Evolutionary conservation across 495 filamentous ascomycete species (phyloP).

Genomic region (Alectoria sarmentosa): DNA sequence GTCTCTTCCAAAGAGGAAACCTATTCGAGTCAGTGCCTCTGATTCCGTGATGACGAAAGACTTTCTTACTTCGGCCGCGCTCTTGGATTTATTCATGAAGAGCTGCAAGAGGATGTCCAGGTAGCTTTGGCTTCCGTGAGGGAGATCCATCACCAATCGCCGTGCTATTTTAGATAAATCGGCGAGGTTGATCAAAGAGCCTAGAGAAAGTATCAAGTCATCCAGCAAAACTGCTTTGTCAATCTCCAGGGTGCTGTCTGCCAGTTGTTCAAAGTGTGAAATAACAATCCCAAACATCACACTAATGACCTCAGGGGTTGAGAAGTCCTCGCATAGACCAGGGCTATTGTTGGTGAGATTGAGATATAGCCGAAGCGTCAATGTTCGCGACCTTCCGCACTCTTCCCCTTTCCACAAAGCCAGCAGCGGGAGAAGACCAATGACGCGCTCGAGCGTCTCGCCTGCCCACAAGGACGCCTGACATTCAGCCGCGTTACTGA

Average conservation of each 20-base stretch:
- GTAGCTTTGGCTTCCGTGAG: constrained; percentile 26
- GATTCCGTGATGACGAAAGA: background rate
- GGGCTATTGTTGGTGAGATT: constrained; percentile 83
- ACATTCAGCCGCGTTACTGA: constrained; percentile 28
- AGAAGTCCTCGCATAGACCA: constrained; percentile 58
- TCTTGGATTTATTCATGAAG: constrained; percentile 36
- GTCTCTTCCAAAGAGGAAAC: constrained; percentile 77
- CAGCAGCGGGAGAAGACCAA: constrained; percentile 22
- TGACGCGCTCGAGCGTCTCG: constrained; percentile 19
- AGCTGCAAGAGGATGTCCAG: constrained; percentile 40
- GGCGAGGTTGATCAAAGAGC: constrained; percentile 81
- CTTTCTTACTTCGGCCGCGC: constrained; percentile 41
- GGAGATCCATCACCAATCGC: constrained; percentile 31
- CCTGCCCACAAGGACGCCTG: constrained; percentile 24
- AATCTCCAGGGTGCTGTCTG: constrained; percentile 37
- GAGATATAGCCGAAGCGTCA: constrained; percentile 63
- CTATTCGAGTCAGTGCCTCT: constrained; percentile 36
- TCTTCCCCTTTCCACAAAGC: constrained; percentile 13
- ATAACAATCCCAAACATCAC: constrained; percentile 47
- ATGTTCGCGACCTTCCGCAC: constrained; percentile 23
- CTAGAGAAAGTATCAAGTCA: constrained; percentile 68
- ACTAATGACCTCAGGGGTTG: constrained; percentile 47
- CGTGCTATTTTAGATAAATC: constrained; percentile 61
- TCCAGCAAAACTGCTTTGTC: constrained; percentile 50
- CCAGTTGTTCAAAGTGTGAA: constrained; percentile 35